Conservation (phyloP, 2,329 filamentous ascomycete genomes). For the Didymella pinodella region DNA sequence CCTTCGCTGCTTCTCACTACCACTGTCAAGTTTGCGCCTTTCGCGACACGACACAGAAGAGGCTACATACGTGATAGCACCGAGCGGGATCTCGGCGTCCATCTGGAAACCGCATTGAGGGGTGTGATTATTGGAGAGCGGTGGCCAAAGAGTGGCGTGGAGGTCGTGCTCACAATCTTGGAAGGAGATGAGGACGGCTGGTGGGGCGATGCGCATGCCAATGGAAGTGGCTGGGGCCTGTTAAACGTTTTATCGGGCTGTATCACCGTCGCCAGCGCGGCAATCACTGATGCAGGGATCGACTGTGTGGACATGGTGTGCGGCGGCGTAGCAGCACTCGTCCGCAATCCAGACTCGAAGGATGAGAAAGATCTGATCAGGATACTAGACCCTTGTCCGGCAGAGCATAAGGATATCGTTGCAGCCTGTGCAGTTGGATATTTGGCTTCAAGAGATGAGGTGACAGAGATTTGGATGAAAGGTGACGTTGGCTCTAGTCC, state of each 20-base stretch:
- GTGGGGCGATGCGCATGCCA: conserved; percentile 66
- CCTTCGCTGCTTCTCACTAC: conserved; percentile 91
- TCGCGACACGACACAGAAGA: conserved; percentile 81
- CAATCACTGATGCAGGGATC: conserved; percentile 92
- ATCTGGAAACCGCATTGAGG: conserved; percentile 87
- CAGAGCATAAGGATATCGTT: conserved; percentile 78
- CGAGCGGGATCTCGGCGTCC: conserved; percentile 88
- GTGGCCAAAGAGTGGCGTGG: conserved; percentile 99
- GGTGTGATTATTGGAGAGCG: conserved; percentile 91
- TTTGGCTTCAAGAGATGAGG: conserved; percentile 83
- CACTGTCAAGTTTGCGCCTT: conserved; percentile 95
- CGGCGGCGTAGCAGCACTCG: conserved; percentile 86
- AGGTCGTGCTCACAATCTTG: conserved; percentile 89
- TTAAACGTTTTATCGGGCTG: conserved; percentile 93
- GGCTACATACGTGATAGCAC: conserved; percentile 86
- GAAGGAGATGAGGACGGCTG: conserved; percentile 87
- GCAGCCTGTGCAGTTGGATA: conserved; percentile 93
- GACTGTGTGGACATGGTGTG: conserved; percentile 92
- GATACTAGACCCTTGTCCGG: conserved; percentile 82
- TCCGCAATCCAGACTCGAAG: conserved; percentile 52
- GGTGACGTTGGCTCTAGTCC: conserved; percentile 64
- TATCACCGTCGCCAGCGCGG: conserved; percentile 91
- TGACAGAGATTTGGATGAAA: conserved; percentile 95
- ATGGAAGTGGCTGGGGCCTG: conserved; percentile 75
- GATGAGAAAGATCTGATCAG: conserved; percentile 53